Percentiles rank a stretch among this genome's conserved stretches.
These are phyloP conservation scores for Elsinoe perseae DNA, from an alignment of 2,329 filamentous ascomycete species.

Conservation along the genomic window DNA sequence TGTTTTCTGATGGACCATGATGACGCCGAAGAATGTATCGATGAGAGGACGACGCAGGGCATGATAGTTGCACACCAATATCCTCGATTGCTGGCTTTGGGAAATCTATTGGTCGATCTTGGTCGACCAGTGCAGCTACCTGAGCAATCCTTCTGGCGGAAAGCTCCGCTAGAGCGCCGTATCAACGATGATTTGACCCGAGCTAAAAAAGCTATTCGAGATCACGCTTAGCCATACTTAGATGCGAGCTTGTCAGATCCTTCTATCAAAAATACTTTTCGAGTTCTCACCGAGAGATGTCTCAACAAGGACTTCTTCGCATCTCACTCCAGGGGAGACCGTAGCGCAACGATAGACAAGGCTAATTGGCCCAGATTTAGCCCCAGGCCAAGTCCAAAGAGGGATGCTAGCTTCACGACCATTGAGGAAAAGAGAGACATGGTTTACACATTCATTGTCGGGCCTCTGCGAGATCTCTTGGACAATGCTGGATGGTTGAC, in stretches of 20 bases:
- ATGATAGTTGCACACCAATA: background rate
- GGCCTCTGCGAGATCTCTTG: background rate
- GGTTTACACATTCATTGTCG: background rate
- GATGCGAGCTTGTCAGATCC: background rate
- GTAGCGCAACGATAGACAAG: background rate
- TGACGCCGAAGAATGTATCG: background rate
- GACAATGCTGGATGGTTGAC: background rate
- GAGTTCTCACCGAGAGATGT: background rate
- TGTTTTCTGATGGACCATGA: background rate
- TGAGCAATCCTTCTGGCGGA: background rate
- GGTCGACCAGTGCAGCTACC: background rate
- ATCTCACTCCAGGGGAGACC: background rate
- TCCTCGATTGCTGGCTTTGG: background rate
- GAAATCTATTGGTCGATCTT: background rate
- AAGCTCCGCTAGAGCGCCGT: background rate
- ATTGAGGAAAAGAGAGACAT: background rate
- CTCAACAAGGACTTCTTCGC: background rate
- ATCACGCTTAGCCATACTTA: background rate
- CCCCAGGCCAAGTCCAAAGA: background rate
- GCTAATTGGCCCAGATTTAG: background rate
- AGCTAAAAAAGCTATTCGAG: background rate
- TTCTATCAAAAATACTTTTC: background rate
- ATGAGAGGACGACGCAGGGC: background rate
- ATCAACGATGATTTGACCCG: background rate
- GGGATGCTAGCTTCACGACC: background rate